Conservation (phyloP, 257 asterid species). For the Solanum clarkiae region DNA sequence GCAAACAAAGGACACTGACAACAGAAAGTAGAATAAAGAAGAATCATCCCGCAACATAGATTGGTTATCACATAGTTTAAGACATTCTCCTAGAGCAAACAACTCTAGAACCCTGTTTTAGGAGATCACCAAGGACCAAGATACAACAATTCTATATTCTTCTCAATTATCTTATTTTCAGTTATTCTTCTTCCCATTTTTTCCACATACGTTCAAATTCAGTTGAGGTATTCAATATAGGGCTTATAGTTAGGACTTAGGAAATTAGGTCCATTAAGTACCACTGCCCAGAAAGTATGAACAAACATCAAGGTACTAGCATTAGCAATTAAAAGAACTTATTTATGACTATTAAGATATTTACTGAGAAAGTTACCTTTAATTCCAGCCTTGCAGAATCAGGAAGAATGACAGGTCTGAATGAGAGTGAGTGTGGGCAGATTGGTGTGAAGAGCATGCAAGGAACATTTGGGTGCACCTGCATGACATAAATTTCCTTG, state of each 20-base stretch:
- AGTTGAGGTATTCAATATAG: not conserved
- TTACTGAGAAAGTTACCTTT: constrained; percentile 41
- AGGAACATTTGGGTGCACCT: constrained; percentile 99
- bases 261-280: not conserved
- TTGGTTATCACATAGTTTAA: not conserved
- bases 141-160: not conserved
- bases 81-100: not conserved
- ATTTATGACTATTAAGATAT: not conserved
- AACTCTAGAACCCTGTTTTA: not conserved
- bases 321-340: not conserved
- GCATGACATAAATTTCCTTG: constrained; percentile 10
- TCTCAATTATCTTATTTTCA: not conserved
- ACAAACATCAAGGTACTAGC: not conserved
- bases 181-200: not conserved
- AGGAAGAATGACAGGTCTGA: constrained; percentile 99
- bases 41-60: not conserved
- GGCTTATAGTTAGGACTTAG: not conserved
- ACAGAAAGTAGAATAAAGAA: not conserved
- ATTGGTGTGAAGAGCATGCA: constrained; percentile 98
- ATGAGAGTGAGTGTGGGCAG: constrained; percentile 95
- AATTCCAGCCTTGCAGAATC: constrained; percentile 90
- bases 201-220: not conserved
- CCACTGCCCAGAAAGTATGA: not conserved
- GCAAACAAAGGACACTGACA: not conserved
- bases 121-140: not conserved